Evolutionary conservation across 1,284 basidiomycete species (phyloP).

Genomic region (Agaricales sp.): DNA sequence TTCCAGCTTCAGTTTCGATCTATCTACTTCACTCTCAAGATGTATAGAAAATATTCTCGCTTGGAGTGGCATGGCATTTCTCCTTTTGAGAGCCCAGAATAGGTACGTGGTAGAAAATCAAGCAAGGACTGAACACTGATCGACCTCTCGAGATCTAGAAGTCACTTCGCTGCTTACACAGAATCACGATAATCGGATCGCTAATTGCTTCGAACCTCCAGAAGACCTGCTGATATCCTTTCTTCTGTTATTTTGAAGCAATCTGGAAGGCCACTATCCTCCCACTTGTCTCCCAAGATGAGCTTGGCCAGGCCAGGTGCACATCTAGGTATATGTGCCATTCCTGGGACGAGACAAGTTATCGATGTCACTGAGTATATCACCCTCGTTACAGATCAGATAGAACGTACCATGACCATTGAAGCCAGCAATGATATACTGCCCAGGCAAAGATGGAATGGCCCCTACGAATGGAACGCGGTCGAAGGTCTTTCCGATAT

Average conservation of each 20-base stretch:
- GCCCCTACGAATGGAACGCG: constrained; percentile 9
- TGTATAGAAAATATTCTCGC: no score
- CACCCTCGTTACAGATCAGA: neutral
- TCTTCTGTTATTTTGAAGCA: constrained; percentile 9
- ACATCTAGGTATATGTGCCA: constrained; percentile 8
- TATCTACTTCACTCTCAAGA: no score
- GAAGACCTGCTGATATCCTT: constrained; percentile 5
- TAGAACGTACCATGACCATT: constrained; percentile 9
- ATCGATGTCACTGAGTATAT: neutral
- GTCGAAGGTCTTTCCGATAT: constrained; percentile 6
- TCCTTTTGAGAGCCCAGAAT: no score
- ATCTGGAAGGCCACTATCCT: constrained; percentile 8
- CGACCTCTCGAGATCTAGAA: no score
- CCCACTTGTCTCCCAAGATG: constrained; percentile 5
- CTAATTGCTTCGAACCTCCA: no score
- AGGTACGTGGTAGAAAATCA: no score
- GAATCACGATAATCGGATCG: no score
- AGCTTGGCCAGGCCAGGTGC: constrained; percentile 8
- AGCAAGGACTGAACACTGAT: no score
- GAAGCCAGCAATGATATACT: constrained; percentile 10
- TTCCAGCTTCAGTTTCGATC: no score
- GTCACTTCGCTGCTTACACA: no score
- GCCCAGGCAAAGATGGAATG: constrained; percentile 7
- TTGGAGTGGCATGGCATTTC: no score
- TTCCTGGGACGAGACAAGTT: neutral